A percentile compares a stretch with the other conserved stretches of the same genome.
phyloP scores from a whole-genome alignment of 1,284 basidiomycete genomes.

The Peniophora sp. region DNA sequence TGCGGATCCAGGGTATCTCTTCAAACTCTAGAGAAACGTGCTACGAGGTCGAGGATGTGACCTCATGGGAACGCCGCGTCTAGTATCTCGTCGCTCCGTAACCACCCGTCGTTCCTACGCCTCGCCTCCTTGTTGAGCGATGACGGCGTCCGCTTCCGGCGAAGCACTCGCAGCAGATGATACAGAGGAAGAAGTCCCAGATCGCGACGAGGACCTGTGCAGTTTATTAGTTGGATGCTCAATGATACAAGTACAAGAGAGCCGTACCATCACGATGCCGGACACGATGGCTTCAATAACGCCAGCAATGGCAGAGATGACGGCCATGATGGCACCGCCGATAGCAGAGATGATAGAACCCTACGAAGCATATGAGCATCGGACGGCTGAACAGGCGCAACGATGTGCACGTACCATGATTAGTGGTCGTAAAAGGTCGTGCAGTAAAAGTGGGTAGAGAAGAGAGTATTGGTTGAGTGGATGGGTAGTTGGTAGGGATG shows the following conservation, averaged over 20 bases:
- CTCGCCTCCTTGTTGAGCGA: slow-evolving; percentile 5
- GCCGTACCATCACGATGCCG: slow-evolving; percentile 46
- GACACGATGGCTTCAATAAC: slow-evolving; percentile 51
- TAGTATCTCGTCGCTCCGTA: neutral
- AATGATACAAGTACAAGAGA: neutral
- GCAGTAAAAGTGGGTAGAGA: neutral
- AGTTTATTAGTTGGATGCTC: neutral
- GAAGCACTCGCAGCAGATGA: slow-evolving; percentile 53
- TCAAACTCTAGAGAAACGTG: too few species aligned
- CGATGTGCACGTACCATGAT: neutral
- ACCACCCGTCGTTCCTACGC: neutral
- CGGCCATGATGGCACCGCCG: slow-evolving; percentile 43
- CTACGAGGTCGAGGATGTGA: too few species aligned
- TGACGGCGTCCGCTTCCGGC: slow-evolving; percentile 29
- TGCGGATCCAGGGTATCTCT: too few species aligned
- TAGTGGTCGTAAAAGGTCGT: neutral
- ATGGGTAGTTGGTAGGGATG: too few species aligned
- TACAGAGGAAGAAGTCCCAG: slow-evolving; percentile 50
- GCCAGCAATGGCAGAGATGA: slow-evolving; percentile 49
- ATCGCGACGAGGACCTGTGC: slow-evolving; percentile 52
- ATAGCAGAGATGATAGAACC: slow-evolving; percentile 59
- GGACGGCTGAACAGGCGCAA: too few species aligned
- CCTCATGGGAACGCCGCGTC: too few species aligned
- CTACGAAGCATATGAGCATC: too few species aligned
- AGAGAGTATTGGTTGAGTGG: neutral